phyloP scores from a whole-genome alignment of 768 basidiomycete species.

The Hygrophorus pudorinus region DNA sequence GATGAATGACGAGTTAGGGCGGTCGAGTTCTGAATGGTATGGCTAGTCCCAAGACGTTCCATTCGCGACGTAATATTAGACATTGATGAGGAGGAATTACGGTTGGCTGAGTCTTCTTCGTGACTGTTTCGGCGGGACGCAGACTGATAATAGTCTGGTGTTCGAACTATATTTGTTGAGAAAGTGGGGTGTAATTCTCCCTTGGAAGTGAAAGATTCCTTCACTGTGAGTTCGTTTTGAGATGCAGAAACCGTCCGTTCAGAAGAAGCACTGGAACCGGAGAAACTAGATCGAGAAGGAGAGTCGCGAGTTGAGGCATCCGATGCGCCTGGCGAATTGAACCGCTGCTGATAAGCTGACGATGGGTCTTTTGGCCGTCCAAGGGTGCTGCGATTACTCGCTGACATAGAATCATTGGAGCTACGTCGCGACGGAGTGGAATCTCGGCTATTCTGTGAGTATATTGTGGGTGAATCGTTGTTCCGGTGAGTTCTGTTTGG shows the following conservation, averaged over 20 bases:
- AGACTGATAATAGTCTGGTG: conserved; percentile 47
- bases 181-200: conserved; percentile 57
- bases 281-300: not conserved
- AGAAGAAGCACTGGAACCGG: not conserved
- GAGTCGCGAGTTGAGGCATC: conserved; percentile 1
- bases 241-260: conserved; percentile 1
- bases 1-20: conserved; percentile 25
- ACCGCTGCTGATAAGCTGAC: conserved; percentile 2
- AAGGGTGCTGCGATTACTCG: not conserved
- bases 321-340: conserved; percentile 1
- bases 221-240: conserved; percentile 7
- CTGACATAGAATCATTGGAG: conserved; percentile 2
- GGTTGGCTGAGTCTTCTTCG: conserved; percentile 2
- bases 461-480: not conserved
- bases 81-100: not conserved
- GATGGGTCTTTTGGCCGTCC: conserved; percentile 7
- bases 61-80: conserved; percentile 11
- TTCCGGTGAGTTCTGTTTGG: not conserved
- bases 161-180: conserved; percentile 57
- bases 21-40: conserved; percentile 7
- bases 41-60: conserved; percentile 12
- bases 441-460: not conserved
- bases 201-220: conserved; percentile 40
- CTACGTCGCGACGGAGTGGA: conserved; percentile 5
- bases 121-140: conserved; percentile 10